Percentiles rank a stretch among this genome's conserved stretches.
Evolutionary conservation across 148 eudicot species (phyloP).

Genomic region (Spergularia marina): DNA sequence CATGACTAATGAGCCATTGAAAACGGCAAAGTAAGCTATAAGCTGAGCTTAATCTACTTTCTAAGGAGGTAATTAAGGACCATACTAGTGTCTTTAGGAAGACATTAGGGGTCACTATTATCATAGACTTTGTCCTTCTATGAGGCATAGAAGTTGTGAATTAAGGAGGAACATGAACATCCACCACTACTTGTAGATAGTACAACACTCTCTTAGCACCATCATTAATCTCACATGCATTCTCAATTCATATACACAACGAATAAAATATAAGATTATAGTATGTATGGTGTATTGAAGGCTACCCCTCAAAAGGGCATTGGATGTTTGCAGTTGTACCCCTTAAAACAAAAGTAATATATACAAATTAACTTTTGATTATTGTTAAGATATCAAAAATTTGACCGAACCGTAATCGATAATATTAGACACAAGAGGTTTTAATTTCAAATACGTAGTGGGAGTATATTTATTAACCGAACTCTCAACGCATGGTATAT

Average conservation of each 20-base stretch:
- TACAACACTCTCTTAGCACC: slow-evolving; percentile 31
- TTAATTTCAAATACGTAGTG: too few species aligned
- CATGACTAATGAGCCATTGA: slow-evolving; percentile 12
- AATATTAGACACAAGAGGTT: too few species aligned
- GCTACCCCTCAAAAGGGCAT: not conserved
- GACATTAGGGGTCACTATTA: slow-evolving; percentile 30
- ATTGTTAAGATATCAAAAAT: too few species aligned
- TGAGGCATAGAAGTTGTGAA: slow-evolving; percentile 1
- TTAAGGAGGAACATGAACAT: not conserved
- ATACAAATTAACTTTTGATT: too few species aligned
- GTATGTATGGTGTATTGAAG: not conserved
- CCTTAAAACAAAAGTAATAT: too few species aligned
- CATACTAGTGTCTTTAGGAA: slow-evolving; percentile 27
- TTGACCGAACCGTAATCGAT: too few species aligned
- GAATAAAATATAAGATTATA: not conserved
- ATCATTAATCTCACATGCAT: slow-evolving; percentile 49
- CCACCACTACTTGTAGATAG: not conserved
- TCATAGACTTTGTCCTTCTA: slow-evolving; percentile 14
- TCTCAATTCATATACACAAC: not conserved
- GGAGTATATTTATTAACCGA: too few species aligned
- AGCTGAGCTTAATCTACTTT: not conserved
- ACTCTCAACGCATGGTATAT: too few species aligned
- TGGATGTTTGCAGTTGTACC: too few species aligned
- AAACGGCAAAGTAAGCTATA: slow-evolving; percentile 12
- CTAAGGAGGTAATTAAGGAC: slow-evolving; percentile 15